Conservation (phyloP, 495 filamentous ascomycete genomes). For the Aspergillus leporis region DNA sequence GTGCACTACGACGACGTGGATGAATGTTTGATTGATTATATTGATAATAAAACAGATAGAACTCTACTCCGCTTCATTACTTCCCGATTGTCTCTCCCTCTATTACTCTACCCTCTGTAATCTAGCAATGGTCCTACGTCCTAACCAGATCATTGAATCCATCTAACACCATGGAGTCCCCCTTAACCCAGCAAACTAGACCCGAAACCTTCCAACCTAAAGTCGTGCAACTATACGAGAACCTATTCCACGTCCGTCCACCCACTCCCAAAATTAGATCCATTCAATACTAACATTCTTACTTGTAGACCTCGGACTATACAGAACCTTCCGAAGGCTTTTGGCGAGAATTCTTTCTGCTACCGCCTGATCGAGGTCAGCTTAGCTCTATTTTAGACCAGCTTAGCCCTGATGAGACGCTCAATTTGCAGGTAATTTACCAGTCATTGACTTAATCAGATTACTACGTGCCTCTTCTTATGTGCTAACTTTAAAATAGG, state of each 20-base stretch:
- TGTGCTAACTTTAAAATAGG: conserved; percentile 36
- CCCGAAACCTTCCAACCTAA: conserved; percentile 92
- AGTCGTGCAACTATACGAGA: conserved; percentile 85
- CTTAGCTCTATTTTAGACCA: conserved; percentile 66
- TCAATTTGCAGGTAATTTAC: conserved; percentile 65
- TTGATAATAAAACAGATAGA: not conserved
- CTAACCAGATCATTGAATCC: conserved; percentile 11
- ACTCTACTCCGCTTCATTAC: not conserved
- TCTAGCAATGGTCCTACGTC: conserved; percentile 17
- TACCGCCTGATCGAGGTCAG: conserved; percentile 69
- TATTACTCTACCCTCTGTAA: conserved; percentile 10
- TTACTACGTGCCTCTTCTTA: not conserved
- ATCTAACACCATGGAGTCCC: conserved; percentile 69
- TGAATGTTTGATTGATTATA: not conserved
- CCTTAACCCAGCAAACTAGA: conserved; percentile 87
- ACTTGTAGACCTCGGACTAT: conserved; percentile 46
- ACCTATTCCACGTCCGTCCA: conserved; percentile 73
- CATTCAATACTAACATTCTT: conserved; percentile 3
- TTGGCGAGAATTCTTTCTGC: conserved; percentile 93
- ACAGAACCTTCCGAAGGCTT: conserved; percentile 81
- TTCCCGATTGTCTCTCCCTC: not conserved
- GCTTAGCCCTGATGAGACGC: conserved; percentile 69
- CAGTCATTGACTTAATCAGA: not conserved
- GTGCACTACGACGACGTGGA: conserved; percentile 19
- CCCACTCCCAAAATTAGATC: conserved; percentile 1